A percentile compares a stretch with the other conserved stretches of the same genome.
Evolutionary conservation across 1,284 basidiomycete species (phyloP).

Genomic region (Austroboletus olivaceoglutinosus): DNA sequence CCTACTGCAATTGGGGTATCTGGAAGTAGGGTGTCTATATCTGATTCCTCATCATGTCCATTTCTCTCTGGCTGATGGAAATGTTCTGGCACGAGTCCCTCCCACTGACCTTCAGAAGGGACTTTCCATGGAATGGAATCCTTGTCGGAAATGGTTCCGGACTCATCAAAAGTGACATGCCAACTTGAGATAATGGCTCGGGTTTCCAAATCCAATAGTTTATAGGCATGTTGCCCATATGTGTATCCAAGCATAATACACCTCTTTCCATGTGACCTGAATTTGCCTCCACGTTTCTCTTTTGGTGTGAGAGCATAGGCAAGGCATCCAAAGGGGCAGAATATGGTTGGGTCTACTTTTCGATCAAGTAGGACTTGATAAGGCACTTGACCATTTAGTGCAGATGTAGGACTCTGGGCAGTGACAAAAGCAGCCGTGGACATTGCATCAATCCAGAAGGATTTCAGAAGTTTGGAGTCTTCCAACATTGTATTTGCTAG

Average conservation of each 20-base stretch:
- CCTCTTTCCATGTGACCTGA: not conserved
- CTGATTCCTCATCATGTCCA: too few species aligned
- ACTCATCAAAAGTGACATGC: not conserved
- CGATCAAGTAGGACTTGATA: not conserved
- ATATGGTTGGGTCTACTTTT: not conserved
- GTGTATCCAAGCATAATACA: not conserved
- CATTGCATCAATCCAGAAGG: constrained; percentile 25
- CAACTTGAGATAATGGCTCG: not conserved
- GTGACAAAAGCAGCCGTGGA: constrained; percentile 9
- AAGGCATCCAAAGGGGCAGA: not conserved
- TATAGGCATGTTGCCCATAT: not conserved
- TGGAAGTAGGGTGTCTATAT: too few species aligned
- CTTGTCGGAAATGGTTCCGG: not conserved
- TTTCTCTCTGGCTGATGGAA: too few species aligned
- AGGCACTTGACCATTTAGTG: not conserved
- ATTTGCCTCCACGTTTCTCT: not conserved
- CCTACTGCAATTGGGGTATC: too few species aligned
- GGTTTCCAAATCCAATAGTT: not conserved
- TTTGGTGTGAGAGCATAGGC: not conserved
- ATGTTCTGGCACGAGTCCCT: too few species aligned
- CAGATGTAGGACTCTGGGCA: not conserved
- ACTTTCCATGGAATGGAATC: not conserved
- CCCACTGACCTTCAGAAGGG: too few species aligned
- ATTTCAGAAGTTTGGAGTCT: constrained; percentile 21
- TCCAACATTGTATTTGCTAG: constrained; percentile 24